Evolutionary conservation across 164 flowering plant species (phyloP).

Genomic region (Vitis vinifera): ASM3070453v1 NC_081822.1:11593501-11594000

Average conservation of each 20-base stretch:
- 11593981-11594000: conserved; percentile 10
- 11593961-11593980: conserved; percentile 6
- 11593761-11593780: background rate
- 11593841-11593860: conserved; percentile 3
- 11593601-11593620: conserved; percentile 16
- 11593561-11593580: conserved; percentile 10
- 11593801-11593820: conserved; percentile 5
- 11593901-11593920: background rate
- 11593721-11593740: too few species aligned
- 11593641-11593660: conserved; percentile 4
- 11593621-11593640: conserved; percentile 4
- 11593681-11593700: conserved; percentile 11
- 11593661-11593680: conserved; percentile 15
- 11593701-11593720: background rate
- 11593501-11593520: conserved; percentile 19
- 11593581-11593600: conserved; percentile 13
- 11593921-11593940: conserved; percentile 6
- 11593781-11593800: conserved; percentile 6
- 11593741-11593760: too few species aligned
- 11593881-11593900: conserved; percentile 1
- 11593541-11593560: conserved; percentile 16
- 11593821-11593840: background rate
- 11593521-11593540: conserved; percentile 13
- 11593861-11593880: conserved; percentile 1
- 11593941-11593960: conserved; percentile 6